Conservation (phyloP, 2,329 filamentous ascomycete species). For the Hymenoscyphus albidus region DNA sequence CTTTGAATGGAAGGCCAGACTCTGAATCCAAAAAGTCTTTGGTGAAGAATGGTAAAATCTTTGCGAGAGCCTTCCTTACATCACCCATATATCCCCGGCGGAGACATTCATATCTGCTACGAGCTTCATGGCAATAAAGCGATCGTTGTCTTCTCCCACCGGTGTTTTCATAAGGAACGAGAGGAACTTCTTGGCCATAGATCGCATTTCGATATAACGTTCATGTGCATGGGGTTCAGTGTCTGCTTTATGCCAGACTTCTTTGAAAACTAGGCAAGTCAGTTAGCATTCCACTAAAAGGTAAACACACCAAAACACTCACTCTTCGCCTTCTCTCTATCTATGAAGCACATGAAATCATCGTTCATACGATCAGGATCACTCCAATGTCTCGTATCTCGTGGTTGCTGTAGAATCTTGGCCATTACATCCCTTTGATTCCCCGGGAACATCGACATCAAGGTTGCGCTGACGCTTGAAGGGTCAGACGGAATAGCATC, state of each 20-base stretch:
- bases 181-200: slow-evolving; percentile 25
- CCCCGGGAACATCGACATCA: not conserved
- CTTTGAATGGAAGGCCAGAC: slow-evolving; percentile 35
- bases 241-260: slow-evolving; percentile 44
- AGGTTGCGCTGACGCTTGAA: not conserved
- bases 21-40: slow-evolving; percentile 38
- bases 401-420: not conserved
- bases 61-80: slow-evolving; percentile 37
- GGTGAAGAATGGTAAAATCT: slow-evolving; percentile 40
- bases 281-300: not conserved
- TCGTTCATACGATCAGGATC: slow-evolving; percentile 14
- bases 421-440: not conserved
- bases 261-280: slow-evolving; percentile 35
- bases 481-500: not conserved
- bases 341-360: slow-evolving; percentile 33
- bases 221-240: slow-evolving; percentile 39
- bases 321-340: slow-evolving; percentile 37
- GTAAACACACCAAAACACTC: not conserved
- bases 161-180: not conserved
- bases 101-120: slow-evolving; percentile 36
- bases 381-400: not conserved
- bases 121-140: slow-evolving; percentile 19
- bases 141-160: not conserved
- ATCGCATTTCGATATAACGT: slow-evolving; percentile 38
- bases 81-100: slow-evolving; percentile 31